Base-by-base conservation (phyloP, 148 eudicot genomes). In the Persicaria tinctoria region DNA sequence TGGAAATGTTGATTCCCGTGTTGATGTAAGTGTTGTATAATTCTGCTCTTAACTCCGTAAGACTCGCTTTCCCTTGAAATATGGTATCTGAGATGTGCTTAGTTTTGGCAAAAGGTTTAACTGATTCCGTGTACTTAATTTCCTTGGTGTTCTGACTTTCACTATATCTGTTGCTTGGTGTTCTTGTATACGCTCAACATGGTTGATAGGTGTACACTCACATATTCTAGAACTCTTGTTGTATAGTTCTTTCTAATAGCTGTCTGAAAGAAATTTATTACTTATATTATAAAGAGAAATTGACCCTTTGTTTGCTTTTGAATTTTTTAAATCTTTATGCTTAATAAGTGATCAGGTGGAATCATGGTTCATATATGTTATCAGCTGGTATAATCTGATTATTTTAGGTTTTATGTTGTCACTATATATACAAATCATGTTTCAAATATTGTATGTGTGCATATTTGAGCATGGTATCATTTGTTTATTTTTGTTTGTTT, bases 1-100 rank as follows among this genome's bases (percentile, higher is more conserved):
- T 4, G 85, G 81, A 80, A 86, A 84, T 84, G 90, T 85, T 84
- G 96, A 85, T 72, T 79, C 82, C 66, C 82, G 85, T 69, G 78
- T 82, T 68, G 87, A 84, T 76, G 86, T 82, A 75, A 83, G 86
- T 78, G 80, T 63, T 72, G 75, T 55, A 48, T 71, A 74, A 77
- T 82, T 71, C 6, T 1, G 46, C 16, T 62, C 23, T 32, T 18
- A 55, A 62, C 32, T 60, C 48, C 70, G 23, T 73, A 60, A 16
- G 44, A 2, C 8, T 50, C 13, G 12, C 20, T 20, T 59, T 18
- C 32, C 64, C 64, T 20, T 17, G 20, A 5, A 59, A 18, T 8
- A 59, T 59, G 64, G 18, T 59, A 59, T 59, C 32, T 18, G 9
- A 59, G 18, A 55, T 17, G n/a, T 59, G 9, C 9, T 2, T 12